Evolutionary conservation across 2,329 filamentous ascomycete species (phyloP).

Genomic region (Cercospora sesami): DNA sequence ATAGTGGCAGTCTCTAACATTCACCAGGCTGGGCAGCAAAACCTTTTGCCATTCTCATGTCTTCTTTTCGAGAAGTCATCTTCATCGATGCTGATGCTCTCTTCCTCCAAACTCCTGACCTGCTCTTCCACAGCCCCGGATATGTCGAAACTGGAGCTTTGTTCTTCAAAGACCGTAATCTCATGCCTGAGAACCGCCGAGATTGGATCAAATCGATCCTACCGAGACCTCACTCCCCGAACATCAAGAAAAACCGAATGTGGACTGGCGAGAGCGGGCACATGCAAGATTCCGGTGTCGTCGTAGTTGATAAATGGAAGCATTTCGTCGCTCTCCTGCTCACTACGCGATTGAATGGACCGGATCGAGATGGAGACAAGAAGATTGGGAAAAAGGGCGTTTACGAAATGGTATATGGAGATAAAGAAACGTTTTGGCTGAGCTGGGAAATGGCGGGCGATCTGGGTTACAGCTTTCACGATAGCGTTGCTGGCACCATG

Average conservation of each 20-base stretch:
- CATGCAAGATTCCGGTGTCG: slow-evolving; percentile 50
- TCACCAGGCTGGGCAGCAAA: slow-evolving; percentile 48
- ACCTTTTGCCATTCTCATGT: slow-evolving; percentile 50
- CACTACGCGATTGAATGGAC: slow-evolving; percentile 46
- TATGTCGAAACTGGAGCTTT: slow-evolving; percentile 48
- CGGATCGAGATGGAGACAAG: slow-evolving; percentile 46
- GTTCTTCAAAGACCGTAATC: slow-evolving; percentile 50
- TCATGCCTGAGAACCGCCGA: slow-evolving; percentile 43
- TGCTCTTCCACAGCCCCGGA: slow-evolving; percentile 45
- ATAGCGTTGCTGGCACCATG: slow-evolving; percentile 43
- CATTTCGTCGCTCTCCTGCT: slow-evolving; percentile 49
- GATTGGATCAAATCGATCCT: slow-evolving; percentile 46
- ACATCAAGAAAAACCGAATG: slow-evolving; percentile 43
- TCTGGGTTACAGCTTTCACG: slow-evolving; percentile 47
- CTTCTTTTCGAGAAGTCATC: slow-evolving; percentile 50
- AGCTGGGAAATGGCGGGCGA: slow-evolving; percentile 51
- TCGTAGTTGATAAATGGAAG: slow-evolving; percentile 51
- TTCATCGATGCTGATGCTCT: slow-evolving; percentile 48
- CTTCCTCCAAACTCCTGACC: slow-evolving; percentile 47
- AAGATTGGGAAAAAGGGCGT: slow-evolving; percentile 44
- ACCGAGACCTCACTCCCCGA: slow-evolving; percentile 46
- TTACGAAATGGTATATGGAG: slow-evolving; percentile 52
- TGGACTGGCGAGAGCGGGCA: slow-evolving; percentile 44
- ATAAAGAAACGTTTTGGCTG: slow-evolving; percentile 55
- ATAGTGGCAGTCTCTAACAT: neutral